Evolutionary conservation across 2,329 filamentous ascomycete species (phyloP).

Genomic region (Peltaster fructicola): DNA sequence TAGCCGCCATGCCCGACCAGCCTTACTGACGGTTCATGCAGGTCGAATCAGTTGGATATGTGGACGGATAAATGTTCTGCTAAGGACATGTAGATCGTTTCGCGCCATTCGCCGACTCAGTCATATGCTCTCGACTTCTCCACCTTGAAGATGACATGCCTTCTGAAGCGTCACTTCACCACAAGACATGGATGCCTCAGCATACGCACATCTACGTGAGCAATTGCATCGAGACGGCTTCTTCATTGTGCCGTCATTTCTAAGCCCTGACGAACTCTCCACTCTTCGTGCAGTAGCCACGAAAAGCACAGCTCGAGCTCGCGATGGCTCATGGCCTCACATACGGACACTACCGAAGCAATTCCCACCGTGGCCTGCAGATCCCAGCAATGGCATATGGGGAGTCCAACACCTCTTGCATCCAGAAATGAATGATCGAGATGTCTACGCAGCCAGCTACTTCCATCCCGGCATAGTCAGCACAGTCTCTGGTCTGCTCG

Average conservation of each 20-base stretch:
- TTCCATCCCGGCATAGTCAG: slow-evolving; percentile 48
- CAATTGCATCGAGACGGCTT: slow-evolving; percentile 64
- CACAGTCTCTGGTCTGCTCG: slow-evolving; percentile 48
- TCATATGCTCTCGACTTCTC: too few species aligned
- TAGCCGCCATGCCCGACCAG: too few species aligned
- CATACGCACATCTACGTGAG: too few species aligned
- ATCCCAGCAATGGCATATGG: slow-evolving; percentile 54
- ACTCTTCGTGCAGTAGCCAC: slow-evolving; percentile 42
- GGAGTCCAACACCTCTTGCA: slow-evolving; percentile 75
- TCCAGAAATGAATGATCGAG: slow-evolving; percentile 42
- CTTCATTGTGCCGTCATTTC: slow-evolving; percentile 50
- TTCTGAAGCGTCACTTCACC: too few species aligned
- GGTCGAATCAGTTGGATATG: too few species aligned
- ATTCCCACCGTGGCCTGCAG: slow-evolving; percentile 66
- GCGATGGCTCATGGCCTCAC: slow-evolving; percentile 59
- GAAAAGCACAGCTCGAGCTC: slow-evolving; percentile 41
- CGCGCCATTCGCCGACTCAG: too few species aligned
- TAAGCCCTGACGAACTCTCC: slow-evolving; percentile 38
- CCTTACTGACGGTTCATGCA: too few species aligned
- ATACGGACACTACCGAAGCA: slow-evolving; percentile 76
- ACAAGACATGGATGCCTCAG: too few species aligned
- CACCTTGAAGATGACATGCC: too few species aligned
- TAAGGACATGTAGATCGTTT: too few species aligned
- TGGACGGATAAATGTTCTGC: too few species aligned
- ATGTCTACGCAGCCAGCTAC: slow-evolving; percentile 49